Base-by-base conservation (phyloP, 768 basidiomycete genomes). In the Trametopsis cervina region DNA sequence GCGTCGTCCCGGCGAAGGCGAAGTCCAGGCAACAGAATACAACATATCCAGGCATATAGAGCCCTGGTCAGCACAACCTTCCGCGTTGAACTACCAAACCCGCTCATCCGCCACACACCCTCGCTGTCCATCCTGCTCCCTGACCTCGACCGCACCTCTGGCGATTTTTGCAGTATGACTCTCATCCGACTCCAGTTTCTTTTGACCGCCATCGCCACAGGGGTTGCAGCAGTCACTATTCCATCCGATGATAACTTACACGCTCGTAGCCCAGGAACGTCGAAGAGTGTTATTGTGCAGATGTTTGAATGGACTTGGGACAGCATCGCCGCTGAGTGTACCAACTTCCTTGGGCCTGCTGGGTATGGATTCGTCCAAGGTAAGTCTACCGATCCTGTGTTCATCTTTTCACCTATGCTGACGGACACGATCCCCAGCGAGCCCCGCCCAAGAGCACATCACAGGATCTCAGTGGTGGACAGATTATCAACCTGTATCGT, bases 291-390 rank as follows among this genome's bases (percentile, higher is more conserved):
- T 51, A 83, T 85, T 57, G 71, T 79, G 13, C 80, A 84, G 62
- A 78, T 86, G 76, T 86, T 85, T 56, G 72, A 83, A 57, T 85
- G 83, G 83, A 72, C 59, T 10, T 69, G 66, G 67, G 63, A 64
- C 48, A 70, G 77, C 50, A 58, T 86, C 40, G 82, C 81, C 0
- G 57, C 71, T 2, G 83, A 86, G 61, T 86, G 83, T 63, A 76
- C 71, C 3, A 68, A 67, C 44, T 85, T 83, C 58, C 70, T 85
- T 36, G 83, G 83, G 1, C 81, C 83, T 3, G 75, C 78, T n/a
- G 81, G 81, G 7, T 72, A 85, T 57, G 83, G 81, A 4, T 84
- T 73, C 54, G 81, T 85, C 18, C 83, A 85, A 79, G 77, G 81
- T 65, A 41, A 10, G 56, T 45, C 7, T 29, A 25, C 9, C 29